Base-by-base conservation (phyloP, 257 asterid species). In the Nicotiana attenuata region DNA sequence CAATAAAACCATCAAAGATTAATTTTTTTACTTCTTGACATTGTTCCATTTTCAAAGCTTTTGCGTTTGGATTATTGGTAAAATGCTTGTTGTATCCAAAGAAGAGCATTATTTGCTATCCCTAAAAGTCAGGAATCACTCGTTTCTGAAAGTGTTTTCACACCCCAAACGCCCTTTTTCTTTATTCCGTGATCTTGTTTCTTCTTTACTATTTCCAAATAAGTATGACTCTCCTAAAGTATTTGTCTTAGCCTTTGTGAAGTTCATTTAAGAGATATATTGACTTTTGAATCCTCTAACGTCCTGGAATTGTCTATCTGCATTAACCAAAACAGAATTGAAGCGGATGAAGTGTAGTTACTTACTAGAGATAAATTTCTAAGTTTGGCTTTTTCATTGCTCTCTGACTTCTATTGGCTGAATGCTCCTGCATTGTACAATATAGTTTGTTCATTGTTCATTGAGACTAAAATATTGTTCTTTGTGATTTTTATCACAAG, bases 401-500 rank as follows among this genome's bases (percentile, higher is more conserved):
- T 56, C 52, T 22, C 45, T 15, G 63, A 73, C 63, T 73, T 73
- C 24, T 24, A 19, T 41, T 50, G 63, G 16, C 63, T 24, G 31
- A 20, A 47, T 15, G 63, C 45, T 75, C 45, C 63, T 75, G 41
- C 45, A 75, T 75, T 50, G 9, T 75, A 10, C 24, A 24, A 75
- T 15, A 24, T 26, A 26, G 75, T 20, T 66, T 17, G 26, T 65
- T 15, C 22, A 7, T 24, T 50, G 41, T 75, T 24, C 15, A 5
- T 75, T 24, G 64, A 50, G 80, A 75, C 47, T 75, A 50, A 75
- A 59, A 15, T 75, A 16, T 75, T 52, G 5, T 17, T 52, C 47
- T 26, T 75, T 75, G 64, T 16, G 3, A 50, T 75, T 28, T 11
- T 83, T 50, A 78, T 76, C 31, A 41, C 68, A 77, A 69, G 81